A percentile compares a stretch with the other conserved stretches of the same genome.
These are phyloP conservation scores for Ilyonectria destructans DNA, from an alignment of 2,329 filamentous ascomycete genomes.

Conservation along the genomic window DNA sequence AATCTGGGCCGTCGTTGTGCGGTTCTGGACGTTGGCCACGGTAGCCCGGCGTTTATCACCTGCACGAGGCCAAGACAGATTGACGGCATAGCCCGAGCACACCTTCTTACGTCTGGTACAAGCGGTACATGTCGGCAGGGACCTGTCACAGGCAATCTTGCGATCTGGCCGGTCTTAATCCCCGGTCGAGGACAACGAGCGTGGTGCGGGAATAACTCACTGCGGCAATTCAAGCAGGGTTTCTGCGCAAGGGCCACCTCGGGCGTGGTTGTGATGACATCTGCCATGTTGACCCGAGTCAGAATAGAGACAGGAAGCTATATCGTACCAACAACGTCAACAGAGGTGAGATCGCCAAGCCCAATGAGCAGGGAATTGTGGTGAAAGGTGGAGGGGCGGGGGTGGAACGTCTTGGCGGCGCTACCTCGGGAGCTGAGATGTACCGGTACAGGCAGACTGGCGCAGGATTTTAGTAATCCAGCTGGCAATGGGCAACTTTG, in stretches of 20 bases:
- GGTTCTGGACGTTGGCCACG: conserved; percentile 14
- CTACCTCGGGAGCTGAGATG: too few relatives aligned
- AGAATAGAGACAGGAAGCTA: neutral
- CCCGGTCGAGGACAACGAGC: neutral
- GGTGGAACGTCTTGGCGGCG: neutral
- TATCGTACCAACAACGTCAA: too few relatives aligned
- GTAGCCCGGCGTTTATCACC: conserved; percentile 17
- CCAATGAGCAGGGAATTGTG: neutral
- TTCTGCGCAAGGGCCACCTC: conserved; percentile 10
- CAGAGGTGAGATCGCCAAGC: neutral
- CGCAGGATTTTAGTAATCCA: conserved; percentile 7
- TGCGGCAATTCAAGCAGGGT: conserved; percentile 26
- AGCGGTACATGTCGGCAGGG: conserved; percentile 18
- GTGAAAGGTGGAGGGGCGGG: neutral
- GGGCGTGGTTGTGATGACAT: neutral
- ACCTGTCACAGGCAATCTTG: conserved; percentile 28
- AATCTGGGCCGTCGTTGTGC: neutral
- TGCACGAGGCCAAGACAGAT: conserved; percentile 18
- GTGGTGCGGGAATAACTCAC: conserved; percentile 3
- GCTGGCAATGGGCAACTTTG: conserved; percentile 16
- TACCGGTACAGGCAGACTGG: neutral
- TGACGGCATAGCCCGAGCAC: conserved; percentile 18
- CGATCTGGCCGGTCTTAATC: conserved; percentile 11
- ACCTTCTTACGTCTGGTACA: conserved; percentile 14
- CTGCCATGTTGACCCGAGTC: neutral